Percentiles rank a stretch among this genome's conserved stretches.
Evolutionary conservation across 2,329 filamentous ascomycete genomes (phyloP).

Genomic region (Sporothrix protearum): DNA sequence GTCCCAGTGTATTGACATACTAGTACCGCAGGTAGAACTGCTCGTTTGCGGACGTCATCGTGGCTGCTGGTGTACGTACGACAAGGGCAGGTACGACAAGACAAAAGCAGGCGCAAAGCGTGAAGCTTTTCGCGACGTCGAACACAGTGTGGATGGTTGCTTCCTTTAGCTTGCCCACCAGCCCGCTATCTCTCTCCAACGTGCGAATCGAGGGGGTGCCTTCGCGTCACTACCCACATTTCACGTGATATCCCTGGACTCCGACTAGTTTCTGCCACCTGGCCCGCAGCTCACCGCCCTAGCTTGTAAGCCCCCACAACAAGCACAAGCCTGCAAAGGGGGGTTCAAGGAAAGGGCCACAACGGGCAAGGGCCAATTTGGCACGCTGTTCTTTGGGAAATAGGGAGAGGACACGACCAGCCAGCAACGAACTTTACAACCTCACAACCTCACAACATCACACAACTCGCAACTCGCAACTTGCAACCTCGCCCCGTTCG

Average conservation of each 20-base stretch:
- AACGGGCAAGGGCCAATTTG: conserved; percentile 25
- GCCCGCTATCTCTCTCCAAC: neutral
- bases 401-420: conserved; percentile 19
- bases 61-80: conserved; percentile 17
- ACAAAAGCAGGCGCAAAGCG: neutral
- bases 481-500: conserved; percentile 18
- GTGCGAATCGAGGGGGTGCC: neutral
- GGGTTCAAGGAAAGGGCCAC: conserved; percentile 15
- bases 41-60: conserved; percentile 64
- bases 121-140: conserved; percentile 19
- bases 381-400: conserved; percentile 28
- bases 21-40: conserved; percentile 97
- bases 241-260: conserved; percentile 22
- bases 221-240: conserved; percentile 5
- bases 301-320: conserved; percentile 18
- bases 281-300: conserved; percentile 27
- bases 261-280: conserved; percentile 27
- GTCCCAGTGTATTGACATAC: conserved; percentile 53
- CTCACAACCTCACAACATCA: too few species aligned
- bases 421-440: conserved; percentile 21
- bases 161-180: neutral
- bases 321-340: conserved; percentile 26
- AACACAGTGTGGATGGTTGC: neutral
- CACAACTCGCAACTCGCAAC: too few species aligned
- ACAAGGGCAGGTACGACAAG: neutral